A percentile compares a stretch with the other conserved stretches of the same genome.
These are phyloP conservation scores for Aristolochia contorta DNA, from an alignment of 164 flowering plant species.

Conservation along the genomic window DNA sequence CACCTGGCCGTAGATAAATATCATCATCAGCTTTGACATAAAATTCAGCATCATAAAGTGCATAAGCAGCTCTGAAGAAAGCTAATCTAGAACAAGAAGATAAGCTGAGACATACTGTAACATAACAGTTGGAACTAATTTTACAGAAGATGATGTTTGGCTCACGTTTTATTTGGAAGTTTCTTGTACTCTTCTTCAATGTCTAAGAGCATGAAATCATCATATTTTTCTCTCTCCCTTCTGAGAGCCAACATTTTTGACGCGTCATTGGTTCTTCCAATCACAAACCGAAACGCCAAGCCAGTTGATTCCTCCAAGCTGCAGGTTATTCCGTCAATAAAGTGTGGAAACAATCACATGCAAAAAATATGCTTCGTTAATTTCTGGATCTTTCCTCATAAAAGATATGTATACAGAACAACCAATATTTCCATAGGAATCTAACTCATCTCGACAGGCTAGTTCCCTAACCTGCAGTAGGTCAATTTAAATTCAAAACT, in stretches of 20 bases:
- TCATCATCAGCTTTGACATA: constrained; percentile 98
- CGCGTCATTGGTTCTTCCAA: constrained; percentile 62
- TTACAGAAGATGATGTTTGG: constrained; percentile 2
- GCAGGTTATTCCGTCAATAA: constrained; percentile 13
- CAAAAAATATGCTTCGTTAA: neutral
- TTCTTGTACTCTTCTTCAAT: constrained; percentile 85
- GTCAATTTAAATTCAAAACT: too few relatives aligned
- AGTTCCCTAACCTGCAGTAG: too few relatives aligned
- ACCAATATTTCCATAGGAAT: too few relatives aligned
- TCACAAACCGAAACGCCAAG: constrained; percentile 81
- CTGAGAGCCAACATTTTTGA: constrained; percentile 75
- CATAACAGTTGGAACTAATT: neutral
- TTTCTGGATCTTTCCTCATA: too few relatives aligned
- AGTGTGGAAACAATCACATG: constrained; percentile 3
- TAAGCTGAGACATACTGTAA: neutral
- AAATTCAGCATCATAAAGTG: constrained; percentile 74
- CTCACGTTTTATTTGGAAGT: constrained; percentile 97
- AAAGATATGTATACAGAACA: too few relatives aligned
- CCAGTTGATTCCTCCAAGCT: constrained; percentile 97
- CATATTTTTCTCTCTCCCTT: constrained; percentile 71
- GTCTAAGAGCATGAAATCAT: constrained; percentile 83
- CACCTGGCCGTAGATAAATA: constrained; percentile 85
- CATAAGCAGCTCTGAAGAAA: constrained; percentile 84
- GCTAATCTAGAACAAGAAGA: constrained; percentile 42
- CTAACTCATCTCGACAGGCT: too few relatives aligned